phyloP scores from a whole-genome alignment of 129 eudicot genomes.

The Centella asiatica region DNA sequence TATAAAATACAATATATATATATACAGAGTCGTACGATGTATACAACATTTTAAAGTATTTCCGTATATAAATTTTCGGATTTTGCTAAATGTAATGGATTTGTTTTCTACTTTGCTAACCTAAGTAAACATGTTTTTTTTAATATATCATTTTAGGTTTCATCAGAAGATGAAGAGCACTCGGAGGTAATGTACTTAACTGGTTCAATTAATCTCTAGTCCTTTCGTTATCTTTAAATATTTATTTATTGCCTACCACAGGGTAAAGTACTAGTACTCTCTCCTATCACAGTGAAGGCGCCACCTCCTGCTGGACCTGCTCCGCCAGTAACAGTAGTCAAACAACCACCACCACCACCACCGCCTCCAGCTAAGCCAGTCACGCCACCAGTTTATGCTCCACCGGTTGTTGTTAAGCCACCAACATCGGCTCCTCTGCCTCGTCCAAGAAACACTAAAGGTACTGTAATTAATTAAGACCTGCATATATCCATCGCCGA shows the following conservation, averaged over 20 bases:
- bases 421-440: constrained; percentile 12
- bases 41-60: no score
- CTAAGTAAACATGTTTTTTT: background rate
- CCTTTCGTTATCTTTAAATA: background rate
- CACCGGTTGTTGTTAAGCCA: constrained; percentile 12
- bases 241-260: background rate
- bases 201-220: background rate
- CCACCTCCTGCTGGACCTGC: background rate
- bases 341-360: constrained; percentile 18
- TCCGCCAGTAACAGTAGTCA: no score
- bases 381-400: constrained; percentile 22
- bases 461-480: background rate
- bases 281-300: constrained; percentile 7
- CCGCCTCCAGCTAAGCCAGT: constrained; percentile 27
- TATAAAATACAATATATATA: no score
- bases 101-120: background rate
- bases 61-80: no score
- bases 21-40: no score
- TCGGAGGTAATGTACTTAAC: background rate
- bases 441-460: constrained; percentile 9
- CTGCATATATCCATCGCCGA: no score
- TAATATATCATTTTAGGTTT: background rate
- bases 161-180: constrained; percentile 1
- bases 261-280: background rate
- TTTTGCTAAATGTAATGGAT: no score